Evolutionary conservation across 257 asterid genomes (phyloP), one percentile per base, ranked within the genome.

Genomic region (Handroanthus guayacan): DNA sequence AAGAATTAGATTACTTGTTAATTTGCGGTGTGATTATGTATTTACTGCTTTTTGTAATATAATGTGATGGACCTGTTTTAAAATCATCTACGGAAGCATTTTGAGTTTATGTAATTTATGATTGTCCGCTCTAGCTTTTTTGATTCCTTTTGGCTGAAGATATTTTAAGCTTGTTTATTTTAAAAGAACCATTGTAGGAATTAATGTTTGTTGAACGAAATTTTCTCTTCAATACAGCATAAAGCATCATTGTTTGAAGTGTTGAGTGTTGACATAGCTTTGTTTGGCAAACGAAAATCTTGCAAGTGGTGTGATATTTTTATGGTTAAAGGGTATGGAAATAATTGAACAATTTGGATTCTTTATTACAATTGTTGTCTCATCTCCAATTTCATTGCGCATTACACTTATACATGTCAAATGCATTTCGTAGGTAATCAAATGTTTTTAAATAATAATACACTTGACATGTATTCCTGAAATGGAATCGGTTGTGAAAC

Each of bases 1-100:
- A 86, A 87, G 89, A 80, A 81, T 56, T 89, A 88, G 87, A 67
- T 45, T 66, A 50, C 58, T 70, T 7, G 2, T 76, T 51, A 55
- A 36, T 72, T 78, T 75, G 56, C 8, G 41, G 31, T 45, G 66
- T 80, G 45, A 16, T 67, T 82, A 67, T 84, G 86, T 75, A 61
- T 78, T 62, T 54, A 56, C 58, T 5, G 51, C 69, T 61, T 67
- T 54, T 69, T 79, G 88, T 84, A 82, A 58, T 79, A 75, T 81
- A 82, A 57, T 63, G 71, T 54, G 67, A 50, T 74, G 84, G 68
- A 51, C 20, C 18, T 69, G 62, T 75, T 69, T 76, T 47, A 55
- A 37, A 63, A 72, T 71, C 60, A 58, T 78, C 66, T 9, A 20
- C 25, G 54, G 64, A 50, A 68, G 79, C 72, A 20, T 65, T 71